Base-by-base conservation (phyloP, 1,139 yeast genomes). In the Yamadazyma dushanensis region DNA sequence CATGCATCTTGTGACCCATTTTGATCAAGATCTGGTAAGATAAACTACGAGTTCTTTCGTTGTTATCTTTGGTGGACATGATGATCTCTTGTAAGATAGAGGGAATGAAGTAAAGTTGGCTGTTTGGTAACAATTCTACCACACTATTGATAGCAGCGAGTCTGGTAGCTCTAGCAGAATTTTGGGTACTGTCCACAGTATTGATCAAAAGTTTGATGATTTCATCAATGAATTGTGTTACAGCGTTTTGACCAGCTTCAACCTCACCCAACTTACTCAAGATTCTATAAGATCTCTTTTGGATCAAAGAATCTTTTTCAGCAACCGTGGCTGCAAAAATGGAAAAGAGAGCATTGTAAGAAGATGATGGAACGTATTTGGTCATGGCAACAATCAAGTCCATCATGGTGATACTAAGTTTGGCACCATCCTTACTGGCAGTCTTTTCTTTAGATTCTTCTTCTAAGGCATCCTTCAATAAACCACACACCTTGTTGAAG, bases 321-420 rank as follows among this genome's bases (percentile, higher is more conserved):
- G 72, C 53, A 25, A 87, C 80, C 3, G 95, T 81, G 24, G 78
- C 68, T 32, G 82, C 77, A 62, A 92, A 88, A 37, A 92, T 86
- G 19, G 87, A 59, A 53, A 90, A 78, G 35, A 92, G 70, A 0
- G 95, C 86, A 53, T 76, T 73, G 57, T 87, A 85, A 4, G 85
- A 76, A 3, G 80, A 59, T 31, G 61, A 61, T 5, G 96, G 95
- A 31, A 92, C 80, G 53, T 84, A 86, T 48, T 85, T 83, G 18
- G 92, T 75, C 86, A 92, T 84, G 25, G 87, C 81, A 36, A 89
- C 95, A 40, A 89, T 75, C 41, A 92, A 72, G 57, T 94, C 98
- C 83, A 92, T 76, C 86, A 92, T 81, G 9, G 97, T 88, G 19
- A 84, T 77, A 47, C 89, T 77, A 49, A 86, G 66, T 40, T 77